Evolutionary conservation across 192 early-diverging fungal genomes (phyloP).

Genomic region (Geranomyces variabilis): DNA sequence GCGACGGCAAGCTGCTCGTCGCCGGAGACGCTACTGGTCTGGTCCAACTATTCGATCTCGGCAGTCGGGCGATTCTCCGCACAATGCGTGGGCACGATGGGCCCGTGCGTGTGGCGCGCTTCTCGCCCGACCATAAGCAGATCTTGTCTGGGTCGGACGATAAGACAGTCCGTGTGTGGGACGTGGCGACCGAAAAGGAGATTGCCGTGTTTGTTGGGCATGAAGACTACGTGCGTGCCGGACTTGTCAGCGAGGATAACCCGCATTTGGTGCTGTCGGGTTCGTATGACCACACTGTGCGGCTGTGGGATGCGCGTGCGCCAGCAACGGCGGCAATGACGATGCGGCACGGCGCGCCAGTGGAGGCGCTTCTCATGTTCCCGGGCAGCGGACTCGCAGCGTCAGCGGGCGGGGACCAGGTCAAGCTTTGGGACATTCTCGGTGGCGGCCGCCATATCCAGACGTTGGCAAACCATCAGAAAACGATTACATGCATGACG

Average conservation of each 20-base stretch:
- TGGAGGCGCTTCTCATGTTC: slow-evolving; percentile 85
- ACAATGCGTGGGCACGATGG: slow-evolving; percentile 64
- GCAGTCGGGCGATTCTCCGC: slow-evolving; percentile 57
- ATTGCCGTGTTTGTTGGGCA: slow-evolving; percentile 77
- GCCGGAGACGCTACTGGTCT: slow-evolving; percentile 89
- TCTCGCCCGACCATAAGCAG: slow-evolving; percentile 77
- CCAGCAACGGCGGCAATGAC: slow-evolving; percentile 68
- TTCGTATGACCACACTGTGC: slow-evolving; percentile 95
- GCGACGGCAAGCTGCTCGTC: slow-evolving; percentile 88
- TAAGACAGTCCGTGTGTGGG: slow-evolving; percentile 90
- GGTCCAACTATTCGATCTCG: slow-evolving; percentile 73
- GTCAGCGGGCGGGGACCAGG: slow-evolving; percentile 71
- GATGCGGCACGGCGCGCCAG: slow-evolving; percentile 82
- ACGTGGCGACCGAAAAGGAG: slow-evolving; percentile 80
- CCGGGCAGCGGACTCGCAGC: slow-evolving; percentile 80
- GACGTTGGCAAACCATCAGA: slow-evolving; percentile 89
- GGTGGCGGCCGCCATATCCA: slow-evolving; percentile 77
- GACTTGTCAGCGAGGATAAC: slow-evolving; percentile 72
- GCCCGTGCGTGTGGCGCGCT: slow-evolving; percentile 81
- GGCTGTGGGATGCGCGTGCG: slow-evolving; percentile 87
- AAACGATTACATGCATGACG: slow-evolving; percentile 89
- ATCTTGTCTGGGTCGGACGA: slow-evolving; percentile 91
- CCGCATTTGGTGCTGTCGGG: slow-evolving; percentile 79
- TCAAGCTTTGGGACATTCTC: slow-evolving; percentile 90
- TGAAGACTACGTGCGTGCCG: slow-evolving; percentile 88